Percentiles rank a stretch among this genome's conserved stretches.
phyloP scores from a whole-genome alignment of 345 rosid genomes.

The Crucihimalaya himalaica region DNA sequence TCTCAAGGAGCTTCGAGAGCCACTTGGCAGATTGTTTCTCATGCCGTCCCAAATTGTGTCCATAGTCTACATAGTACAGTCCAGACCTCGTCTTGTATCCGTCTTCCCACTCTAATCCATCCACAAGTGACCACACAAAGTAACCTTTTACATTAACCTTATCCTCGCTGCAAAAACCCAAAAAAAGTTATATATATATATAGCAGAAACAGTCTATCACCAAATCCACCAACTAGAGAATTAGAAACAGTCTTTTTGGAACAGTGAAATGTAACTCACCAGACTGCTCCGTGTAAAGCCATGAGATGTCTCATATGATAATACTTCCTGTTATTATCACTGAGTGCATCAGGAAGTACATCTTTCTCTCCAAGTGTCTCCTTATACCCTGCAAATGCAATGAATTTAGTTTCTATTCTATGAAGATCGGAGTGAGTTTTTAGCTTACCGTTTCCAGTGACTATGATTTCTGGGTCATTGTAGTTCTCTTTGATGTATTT shows the following conservation, averaged over 20 bases:
- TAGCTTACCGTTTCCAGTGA: conserved; percentile 43
- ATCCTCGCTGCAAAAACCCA: conserved; percentile 31
- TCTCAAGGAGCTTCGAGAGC: conserved; percentile 38
- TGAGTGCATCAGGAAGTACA: conserved; percentile 33
- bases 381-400: conserved; percentile 36
- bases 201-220: background rate
- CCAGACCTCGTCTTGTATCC: conserved; percentile 39
- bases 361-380: conserved; percentile 42
- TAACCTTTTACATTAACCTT: conserved; percentile 39
- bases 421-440: background rate
- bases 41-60: conserved; percentile 21
- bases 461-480: conserved; percentile 29
- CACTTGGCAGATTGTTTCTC: conserved; percentile 42
- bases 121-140: conserved; percentile 39
- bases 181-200: background rate
- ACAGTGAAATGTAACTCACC: conserved; percentile 16
- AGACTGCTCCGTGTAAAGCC: conserved; percentile 41
- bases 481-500: conserved; percentile 42
- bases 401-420: background rate
- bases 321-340: conserved; percentile 39
- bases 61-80: conserved; percentile 40
- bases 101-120: conserved; percentile 42
- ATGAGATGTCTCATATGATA: conserved; percentile 45
- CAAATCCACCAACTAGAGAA: background rate
- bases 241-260: background rate